These are phyloP conservation scores for slime mould (Dictyostelium discoideum) DNA, from an alignment of 78 protist species.

Conservation along the genomic window DNA sequence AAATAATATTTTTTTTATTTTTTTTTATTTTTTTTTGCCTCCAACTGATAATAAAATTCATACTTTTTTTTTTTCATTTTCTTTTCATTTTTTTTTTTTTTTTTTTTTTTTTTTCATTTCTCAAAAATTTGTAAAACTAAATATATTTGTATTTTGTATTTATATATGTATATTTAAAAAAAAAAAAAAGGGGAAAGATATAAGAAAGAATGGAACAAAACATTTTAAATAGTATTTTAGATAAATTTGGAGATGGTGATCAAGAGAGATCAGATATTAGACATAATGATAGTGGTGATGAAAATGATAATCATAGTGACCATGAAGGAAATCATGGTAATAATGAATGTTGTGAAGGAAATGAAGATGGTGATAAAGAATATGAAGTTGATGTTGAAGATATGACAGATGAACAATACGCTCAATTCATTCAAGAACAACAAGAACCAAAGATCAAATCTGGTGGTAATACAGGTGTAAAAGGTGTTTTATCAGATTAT, in stretches of 20 bases:
- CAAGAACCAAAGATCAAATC: not conserved
- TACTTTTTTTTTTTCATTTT: not conserved
- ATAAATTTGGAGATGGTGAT: slow-evolving; percentile 19
- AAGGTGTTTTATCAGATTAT: slow-evolving; percentile 71
- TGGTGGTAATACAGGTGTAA: slow-evolving; percentile 77
- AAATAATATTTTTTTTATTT: not conserved
- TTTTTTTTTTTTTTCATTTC: not conserved
- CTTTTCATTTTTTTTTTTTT: not conserved
- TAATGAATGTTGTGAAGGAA: slow-evolving; percentile 12
- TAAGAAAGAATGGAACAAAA: slow-evolving; percentile 17
- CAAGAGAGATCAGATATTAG: slow-evolving; percentile 47
- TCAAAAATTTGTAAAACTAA: not conserved
- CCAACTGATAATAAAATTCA: too few relatives aligned
- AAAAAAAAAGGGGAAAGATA: not conserved
- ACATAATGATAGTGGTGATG: slow-evolving; percentile 75
- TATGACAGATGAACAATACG: slow-evolving; percentile 31
- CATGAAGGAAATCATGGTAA: slow-evolving; percentile 8
- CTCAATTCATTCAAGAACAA: not conserved
- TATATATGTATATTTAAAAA: not conserved
- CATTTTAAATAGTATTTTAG: not conserved
- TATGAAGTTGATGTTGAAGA: slow-evolving; percentile 1
- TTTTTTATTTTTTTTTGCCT: not conserved
- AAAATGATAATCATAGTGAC: slow-evolving; percentile 12
- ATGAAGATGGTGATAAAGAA: not conserved
- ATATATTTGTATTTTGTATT: not conserved